Base-by-base conservation (phyloP, 805 yeast genomes). In the Suhomyces sp. region DNA sequence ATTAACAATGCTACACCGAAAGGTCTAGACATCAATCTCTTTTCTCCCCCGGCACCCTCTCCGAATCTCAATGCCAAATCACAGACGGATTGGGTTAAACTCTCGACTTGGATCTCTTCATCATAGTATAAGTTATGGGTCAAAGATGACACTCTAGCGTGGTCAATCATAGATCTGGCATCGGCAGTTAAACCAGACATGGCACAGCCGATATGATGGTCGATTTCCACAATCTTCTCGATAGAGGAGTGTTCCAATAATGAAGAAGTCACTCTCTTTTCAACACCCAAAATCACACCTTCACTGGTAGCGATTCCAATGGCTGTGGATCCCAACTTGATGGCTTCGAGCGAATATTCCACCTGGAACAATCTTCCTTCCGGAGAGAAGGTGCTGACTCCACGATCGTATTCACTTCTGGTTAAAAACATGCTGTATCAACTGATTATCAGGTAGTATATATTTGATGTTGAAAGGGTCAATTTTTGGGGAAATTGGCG, bases 401-500 rank as follows among this genome's bases (percentile, higher is more conserved):
- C 99, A 63, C 99, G 84, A 60, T 93, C 99, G 63, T 93, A 93
- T 72, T 93, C 99, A 68, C 95, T 85, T 81, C 99, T 84, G n/a
- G 99, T 93, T 49, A 93, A 76, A 67, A 93, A 93, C 99, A 93
- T 93, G 35, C 15, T 25, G 26, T 31, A n/a, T n/a, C n/a, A n/a
- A n/a, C n/a, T n/a, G n/a, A n/a, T n/a, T n/a, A n/a, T n/a, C n/a
- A n/a, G n/a, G n/a, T 14, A 30, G 17, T 25, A 14, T 31, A 18
- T 18, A 25, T 31, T 34, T 27, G 37, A 19, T 25, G 37, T n/a
- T n/a, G n/a, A n/a, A n/a, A n/a, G n/a, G n/a, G n/a, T n/a, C n/a
- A n/a, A n/a, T n/a, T n/a, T n/a, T n/a, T n/a, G n/a, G n/a, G n/a
- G n/a, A n/a, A n/a, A n/a, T n/a, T n/a, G n/a, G n/a, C n/a, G n/a